Conservation (phyloP, 1,284 basidiomycete species). For the Rhodotorula sp. region DNA sequence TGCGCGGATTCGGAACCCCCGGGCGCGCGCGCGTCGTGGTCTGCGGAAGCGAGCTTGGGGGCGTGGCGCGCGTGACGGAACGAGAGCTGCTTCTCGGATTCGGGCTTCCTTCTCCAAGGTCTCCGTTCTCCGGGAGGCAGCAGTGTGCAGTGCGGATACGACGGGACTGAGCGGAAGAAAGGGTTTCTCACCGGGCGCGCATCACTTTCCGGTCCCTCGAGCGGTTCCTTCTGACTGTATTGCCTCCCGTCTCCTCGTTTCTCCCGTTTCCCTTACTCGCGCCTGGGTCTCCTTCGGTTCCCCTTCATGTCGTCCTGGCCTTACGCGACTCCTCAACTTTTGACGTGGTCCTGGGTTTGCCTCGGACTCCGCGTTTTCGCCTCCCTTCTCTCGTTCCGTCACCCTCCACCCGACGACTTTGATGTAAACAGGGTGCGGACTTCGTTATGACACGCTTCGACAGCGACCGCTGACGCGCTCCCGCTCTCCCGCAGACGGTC, state of each 20-base stretch:
- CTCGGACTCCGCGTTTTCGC: not conserved
- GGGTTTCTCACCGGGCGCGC: not conserved
- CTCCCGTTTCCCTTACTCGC: not conserved
- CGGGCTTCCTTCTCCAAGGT: constrained; percentile 6
- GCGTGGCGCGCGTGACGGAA: not conserved
- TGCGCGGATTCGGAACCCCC: not conserved
- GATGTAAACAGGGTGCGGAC: no score
- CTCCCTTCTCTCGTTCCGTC: not conserved
- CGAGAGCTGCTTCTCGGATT: constrained; percentile 15
- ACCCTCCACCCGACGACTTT: not conserved
- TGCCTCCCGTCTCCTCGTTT: no score
- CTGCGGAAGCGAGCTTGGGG: not conserved
- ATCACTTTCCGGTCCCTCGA: not conserved
- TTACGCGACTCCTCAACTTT: no score
- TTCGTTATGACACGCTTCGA: not conserved
- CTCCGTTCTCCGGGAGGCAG: constrained; percentile 15
- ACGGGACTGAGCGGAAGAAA: not conserved
- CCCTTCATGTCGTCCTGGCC: not conserved
- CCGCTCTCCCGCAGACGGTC: constrained; percentile 27
- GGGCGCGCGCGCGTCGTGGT: not conserved
- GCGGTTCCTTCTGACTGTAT: no score
- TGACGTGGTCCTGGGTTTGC: no score
- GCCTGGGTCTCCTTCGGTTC: constrained; percentile 15
- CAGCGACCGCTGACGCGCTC: not conserved
- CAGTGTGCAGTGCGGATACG: constrained; percentile 1